Base-by-base conservation (phyloP, 331 rosid genomes). In the Malus hybrid region DNA sequence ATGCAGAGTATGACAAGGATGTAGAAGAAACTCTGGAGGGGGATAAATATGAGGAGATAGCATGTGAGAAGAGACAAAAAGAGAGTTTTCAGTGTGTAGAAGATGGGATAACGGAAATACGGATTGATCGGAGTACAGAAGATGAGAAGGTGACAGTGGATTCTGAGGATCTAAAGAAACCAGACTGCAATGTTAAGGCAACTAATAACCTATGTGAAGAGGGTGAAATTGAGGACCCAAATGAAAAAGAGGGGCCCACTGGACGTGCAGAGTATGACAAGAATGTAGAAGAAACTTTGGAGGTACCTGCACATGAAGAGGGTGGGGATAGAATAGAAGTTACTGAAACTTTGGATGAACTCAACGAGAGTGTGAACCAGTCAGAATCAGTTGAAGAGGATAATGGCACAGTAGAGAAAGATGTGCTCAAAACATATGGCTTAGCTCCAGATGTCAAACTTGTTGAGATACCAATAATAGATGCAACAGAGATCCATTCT, bases 211-310 rank as follows among this genome's bases (percentile, higher is more conserved):
- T 52, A 29, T 58, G 74, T 71, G 81, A 83, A 78, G 84, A 61
- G 20, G 79, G 78, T 81, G 88, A 75, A 83, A 72, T 65, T 74
- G 89, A 78, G 68, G 78, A 71, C 76, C 75, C 70, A 68, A 72
- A 63, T 63, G 63, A 71, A 68, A 22, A 70, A 42, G 81, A 36
- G 78, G 83, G 61, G 70, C 68, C 85, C 63, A 67, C 70, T 55
- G 50, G 78, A 52, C 57, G 19, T 24, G 34, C 80, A 75, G 63
- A 57, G 3, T 79, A 79, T 53, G 66, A 72, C 34, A 80, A 79
- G 79, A 67, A 63, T 71, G 73, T 73, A 18, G 79, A 82, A 71
- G 85, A 62, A 72, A 76, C 64, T 64, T 53, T 56, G 1, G 77
- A 78, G 72, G 81, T 75, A 52, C 81, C 71, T 83, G 78, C 77